Evolutionary conservation across 371 early-diverging fungal genomes (phyloP).

Genomic region (Lichtheimia hyalospora): DNA sequence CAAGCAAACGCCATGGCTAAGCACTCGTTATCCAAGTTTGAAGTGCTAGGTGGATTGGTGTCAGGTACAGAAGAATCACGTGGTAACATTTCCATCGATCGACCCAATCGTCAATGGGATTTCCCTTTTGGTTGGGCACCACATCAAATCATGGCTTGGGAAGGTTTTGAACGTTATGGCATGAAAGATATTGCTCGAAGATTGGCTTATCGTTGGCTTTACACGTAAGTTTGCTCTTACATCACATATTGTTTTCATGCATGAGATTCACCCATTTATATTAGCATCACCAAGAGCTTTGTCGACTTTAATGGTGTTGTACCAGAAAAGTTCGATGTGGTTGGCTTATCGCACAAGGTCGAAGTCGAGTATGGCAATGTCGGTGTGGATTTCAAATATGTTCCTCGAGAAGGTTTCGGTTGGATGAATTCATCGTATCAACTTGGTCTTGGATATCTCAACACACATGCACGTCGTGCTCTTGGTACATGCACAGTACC

Average conservation of each 20-base stretch:
- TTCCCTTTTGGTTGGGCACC: conserved; percentile 94
- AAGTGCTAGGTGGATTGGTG: conserved; percentile 80
- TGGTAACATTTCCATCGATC: conserved; percentile 63
- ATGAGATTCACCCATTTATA: no score
- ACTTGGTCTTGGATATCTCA: conserved; percentile 78
- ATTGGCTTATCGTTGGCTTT: conserved; percentile 90
- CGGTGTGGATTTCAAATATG: conserved; percentile 90
- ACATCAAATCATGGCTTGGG: conserved; percentile 94
- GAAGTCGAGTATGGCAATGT: conserved; percentile 96
- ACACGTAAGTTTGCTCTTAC: conserved; percentile 49
- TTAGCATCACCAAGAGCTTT: conserved; percentile 85
- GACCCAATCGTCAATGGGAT: conserved; percentile 96
- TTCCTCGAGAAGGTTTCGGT: conserved; percentile 95
- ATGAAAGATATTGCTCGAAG: conserved; percentile 67
- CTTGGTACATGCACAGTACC: conserved; percentile 84
- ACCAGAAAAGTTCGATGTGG: conserved; percentile 94
- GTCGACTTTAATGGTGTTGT: conserved; percentile 97
- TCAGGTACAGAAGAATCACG: conserved; percentile 81
- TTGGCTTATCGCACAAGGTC: conserved; percentile 84
- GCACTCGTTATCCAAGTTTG: conserved; percentile 57
- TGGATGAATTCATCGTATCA: conserved; percentile 97
- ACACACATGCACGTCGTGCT: conserved; percentile 71
- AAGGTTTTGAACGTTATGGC: conserved; percentile 79
- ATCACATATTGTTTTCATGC: no score
- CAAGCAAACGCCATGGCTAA: conserved; percentile 57